A percentile compares a stretch with the other conserved stretches of the same genome.
Conservation (phyloP, 2,329 filamentous ascomycete genomes). For the Endocalyx cinctus region DNA sequence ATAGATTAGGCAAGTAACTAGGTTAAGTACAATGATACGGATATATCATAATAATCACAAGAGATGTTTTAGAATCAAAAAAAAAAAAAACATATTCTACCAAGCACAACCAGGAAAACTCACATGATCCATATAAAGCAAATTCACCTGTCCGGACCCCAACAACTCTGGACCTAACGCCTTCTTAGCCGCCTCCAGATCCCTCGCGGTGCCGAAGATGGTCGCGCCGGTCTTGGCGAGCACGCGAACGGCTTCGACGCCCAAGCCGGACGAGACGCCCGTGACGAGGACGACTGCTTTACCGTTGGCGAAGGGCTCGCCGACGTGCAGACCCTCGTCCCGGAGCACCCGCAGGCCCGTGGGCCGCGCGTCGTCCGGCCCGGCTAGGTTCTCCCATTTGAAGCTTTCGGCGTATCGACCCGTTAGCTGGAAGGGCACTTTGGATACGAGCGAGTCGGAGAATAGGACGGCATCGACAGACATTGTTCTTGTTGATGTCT, state of each 20-base stretch:
- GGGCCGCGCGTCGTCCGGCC: conserved; percentile 33
- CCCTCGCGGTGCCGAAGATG: conserved; percentile 37
- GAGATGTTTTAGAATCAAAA: background rate
- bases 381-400: conserved; percentile 19
- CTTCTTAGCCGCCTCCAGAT: conserved; percentile 32
- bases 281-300: conserved; percentile 38
- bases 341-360: conserved; percentile 32
- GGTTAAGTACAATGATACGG: too few relatives aligned
- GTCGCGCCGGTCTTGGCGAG: conserved; percentile 37
- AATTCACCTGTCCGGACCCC: conserved; percentile 22
- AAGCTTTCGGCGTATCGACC: conserved; percentile 18
- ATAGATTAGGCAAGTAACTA: conserved; percentile 32
- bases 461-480: background rate
- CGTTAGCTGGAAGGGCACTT: conserved; percentile 14
- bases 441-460: too few relatives aligned
- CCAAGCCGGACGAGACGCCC: conserved; percentile 34
- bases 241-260: conserved; percentile 32
- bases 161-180: conserved; percentile 28
- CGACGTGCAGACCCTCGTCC: conserved; percentile 28
- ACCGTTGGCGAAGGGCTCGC: conserved; percentile 25
- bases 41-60: too few relatives aligned
- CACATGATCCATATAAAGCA: conserved; percentile 29
- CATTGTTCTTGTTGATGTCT: background rate
- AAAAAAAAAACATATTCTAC: background rate
- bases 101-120: conserved; percentile 12